Evolutionary conservation across 75 land plant species (phyloP), one percentile per base, ranked within the genome.

Genomic region (Cryptomeria japonica): DNA sequence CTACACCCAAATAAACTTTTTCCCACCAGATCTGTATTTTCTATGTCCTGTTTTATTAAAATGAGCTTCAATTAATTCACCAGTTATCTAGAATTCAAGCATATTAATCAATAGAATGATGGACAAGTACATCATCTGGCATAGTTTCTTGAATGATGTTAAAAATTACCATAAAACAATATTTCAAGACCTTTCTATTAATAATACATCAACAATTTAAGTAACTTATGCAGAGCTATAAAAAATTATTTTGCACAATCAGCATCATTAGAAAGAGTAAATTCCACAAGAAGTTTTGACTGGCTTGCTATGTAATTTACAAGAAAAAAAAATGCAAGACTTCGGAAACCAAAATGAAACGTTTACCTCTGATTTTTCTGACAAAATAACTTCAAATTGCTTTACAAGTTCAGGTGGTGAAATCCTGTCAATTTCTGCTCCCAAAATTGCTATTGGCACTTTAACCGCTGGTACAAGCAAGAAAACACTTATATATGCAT

Each of bases 351-450:
- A 41, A 83, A 83, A 41, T 41, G 14, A 8, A 41, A 14, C 28
- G 1, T 41, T 47, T 75, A 89, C 89, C 89, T 89, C 89, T 15
- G 83, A 56, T 77, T 93, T 92, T 6, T 88, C 32, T 55, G 92
- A 91, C 85, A 94, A 85, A 46, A 91, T 51, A 32, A 88, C 93
- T 72, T 92, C 93, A 83, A 93, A 96, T 68, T 92, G 88, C 83
- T 92, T 88, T 47, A 94, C 82, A 37, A 94, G 89, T 58, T 87
- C 90, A 10, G 96, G 96, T 9, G 96, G 95, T 22, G 94, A 92
- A 3, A 88, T 72, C 3, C 92, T 87, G 80, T 96, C 97, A 16
- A 91, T 90, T 91, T 96, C 98, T 58, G 97, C 98, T 56, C 92
- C 97, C 47, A 96, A 88, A 8, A 96, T 80, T 36, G 94, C 86